Conservation (phyloP, 352 stramenopile species). For the Phytophthora ohioensis region DNA sequence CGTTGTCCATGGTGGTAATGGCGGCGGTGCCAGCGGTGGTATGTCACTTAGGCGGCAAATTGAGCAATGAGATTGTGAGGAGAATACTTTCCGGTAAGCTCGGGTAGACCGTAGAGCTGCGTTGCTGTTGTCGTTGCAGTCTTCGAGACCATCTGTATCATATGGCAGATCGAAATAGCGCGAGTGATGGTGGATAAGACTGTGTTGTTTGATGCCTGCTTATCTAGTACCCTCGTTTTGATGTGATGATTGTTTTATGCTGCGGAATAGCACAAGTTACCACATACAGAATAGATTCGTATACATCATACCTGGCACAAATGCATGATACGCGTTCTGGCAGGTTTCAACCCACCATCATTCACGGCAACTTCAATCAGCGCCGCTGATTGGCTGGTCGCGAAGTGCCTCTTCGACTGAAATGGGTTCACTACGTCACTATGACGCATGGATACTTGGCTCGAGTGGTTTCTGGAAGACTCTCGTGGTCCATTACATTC, state of each 20-base stretch:
- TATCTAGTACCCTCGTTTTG: no score
- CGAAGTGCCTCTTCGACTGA: conserved; percentile 6
- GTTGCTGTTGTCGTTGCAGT: no score
- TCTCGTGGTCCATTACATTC: no score
- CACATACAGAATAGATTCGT: no score
- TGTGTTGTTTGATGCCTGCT: no score
- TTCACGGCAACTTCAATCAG: conserved; percentile 31
- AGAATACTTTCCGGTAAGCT: no score
- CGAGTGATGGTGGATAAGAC: no score
- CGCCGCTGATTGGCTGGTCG: conserved; percentile 3
- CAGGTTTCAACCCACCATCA: conserved; percentile 36
- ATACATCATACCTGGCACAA: neutral
- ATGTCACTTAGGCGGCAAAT: conserved; percentile 5
- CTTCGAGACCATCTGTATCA: no score
- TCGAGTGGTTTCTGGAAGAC: neutral
- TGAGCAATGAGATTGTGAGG: conserved; percentile 1
- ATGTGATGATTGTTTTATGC: no score
- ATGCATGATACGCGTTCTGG: conserved; percentile 8
- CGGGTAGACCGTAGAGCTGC: no score
- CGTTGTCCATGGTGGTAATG: conserved; percentile 17
- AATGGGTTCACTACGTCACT: conserved; percentile 29
- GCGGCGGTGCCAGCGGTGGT: neutral
- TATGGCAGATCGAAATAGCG: no score
- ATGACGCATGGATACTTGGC: neutral
- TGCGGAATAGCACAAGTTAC: neutral